Conservation (phyloP, 225 moss, liverwort and hornwort genomes). For the Anthoceros angustus region DNA sequence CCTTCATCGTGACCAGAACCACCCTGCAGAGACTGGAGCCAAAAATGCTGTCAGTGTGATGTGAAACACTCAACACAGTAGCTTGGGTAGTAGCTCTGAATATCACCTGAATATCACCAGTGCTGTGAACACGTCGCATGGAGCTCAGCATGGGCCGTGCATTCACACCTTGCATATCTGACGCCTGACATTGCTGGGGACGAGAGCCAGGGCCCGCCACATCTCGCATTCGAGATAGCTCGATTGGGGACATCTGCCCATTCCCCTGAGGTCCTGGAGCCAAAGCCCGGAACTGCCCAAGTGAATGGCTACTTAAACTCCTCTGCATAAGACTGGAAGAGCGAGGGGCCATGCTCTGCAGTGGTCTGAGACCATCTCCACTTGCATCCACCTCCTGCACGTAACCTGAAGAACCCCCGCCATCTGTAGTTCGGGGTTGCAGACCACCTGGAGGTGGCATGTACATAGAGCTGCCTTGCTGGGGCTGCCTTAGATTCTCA, state of each 20-base stretch:
- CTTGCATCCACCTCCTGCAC: background rate
- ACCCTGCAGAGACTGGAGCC: slow-evolving; percentile 34
- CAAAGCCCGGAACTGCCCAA: background rate
- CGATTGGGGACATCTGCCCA: background rate
- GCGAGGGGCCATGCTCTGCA: background rate
- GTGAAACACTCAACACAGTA: background rate
- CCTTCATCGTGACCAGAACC: slow-evolving; percentile 65
- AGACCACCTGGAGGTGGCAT: background rate
- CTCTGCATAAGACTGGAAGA: background rate
- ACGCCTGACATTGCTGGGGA: background rate
- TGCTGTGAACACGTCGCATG: slow-evolving; percentile 50
- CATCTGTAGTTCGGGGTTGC: background rate
- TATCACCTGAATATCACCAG: slow-evolving; percentile 43
- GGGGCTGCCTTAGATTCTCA: background rate
- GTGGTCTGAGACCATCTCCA: background rate
- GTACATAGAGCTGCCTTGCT: background rate
- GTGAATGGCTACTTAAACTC: background rate
- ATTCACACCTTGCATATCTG: background rate
- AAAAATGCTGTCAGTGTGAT: background rate
- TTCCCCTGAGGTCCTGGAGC: background rate
- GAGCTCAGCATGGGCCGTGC: slow-evolving; percentile 4
- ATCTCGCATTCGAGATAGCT: background rate
- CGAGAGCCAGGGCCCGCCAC: background rate
- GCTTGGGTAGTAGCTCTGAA: background rate
- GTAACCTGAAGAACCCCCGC: background rate